Percentiles rank a stretch among this genome's conserved stretches.
These are phyloP conservation scores for Botryotinia globosa DNA, from an alignment of 2,329 filamentous ascomycete genomes.

Conservation along the genomic window DNA sequence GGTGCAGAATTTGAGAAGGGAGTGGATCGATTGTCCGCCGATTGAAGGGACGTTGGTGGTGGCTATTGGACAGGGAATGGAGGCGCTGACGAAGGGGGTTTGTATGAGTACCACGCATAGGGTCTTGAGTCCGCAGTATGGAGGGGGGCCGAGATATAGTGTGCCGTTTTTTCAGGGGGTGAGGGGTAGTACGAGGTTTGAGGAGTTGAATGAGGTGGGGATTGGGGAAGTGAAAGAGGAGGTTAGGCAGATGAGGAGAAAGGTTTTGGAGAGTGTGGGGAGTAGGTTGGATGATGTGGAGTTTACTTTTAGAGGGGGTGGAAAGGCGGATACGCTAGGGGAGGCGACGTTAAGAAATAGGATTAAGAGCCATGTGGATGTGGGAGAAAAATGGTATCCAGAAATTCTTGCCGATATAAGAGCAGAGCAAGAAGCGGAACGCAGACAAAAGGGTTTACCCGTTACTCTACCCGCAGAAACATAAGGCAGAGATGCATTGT, in stretches of 20 bases:
- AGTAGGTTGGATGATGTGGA: slow-evolving; percentile 71
- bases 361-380: slow-evolving; percentile 83
- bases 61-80: slow-evolving; percentile 82
- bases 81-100: slow-evolving; percentile 79
- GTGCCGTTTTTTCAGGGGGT: slow-evolving; percentile 91
- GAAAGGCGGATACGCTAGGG: slow-evolving; percentile 62
- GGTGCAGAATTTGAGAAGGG: slow-evolving; percentile 73
- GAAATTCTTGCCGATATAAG: slow-evolving; percentile 54
- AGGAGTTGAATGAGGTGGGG: slow-evolving; percentile 51
- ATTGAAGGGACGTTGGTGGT: slow-evolving; percentile 77
- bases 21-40: slow-evolving; percentile 82
- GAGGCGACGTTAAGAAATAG: slow-evolving; percentile 83
- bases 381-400: slow-evolving; percentile 78
- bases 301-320: slow-evolving; percentile 75
- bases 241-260: slow-evolving; percentile 59
- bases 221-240: slow-evolving; percentile 53
- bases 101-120: slow-evolving; percentile 80
- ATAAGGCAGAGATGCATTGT: background rate
- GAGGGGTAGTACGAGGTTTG: slow-evolving; percentile 73
- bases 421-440: slow-evolving; percentile 53
- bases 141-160: slow-evolving; percentile 69
- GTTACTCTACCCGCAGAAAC: slow-evolving; percentile 14
- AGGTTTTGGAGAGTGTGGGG: slow-evolving; percentile 55
- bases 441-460: slow-evolving; percentile 26
- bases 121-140: slow-evolving; percentile 70